phyloP scores from a whole-genome alignment of 495 filamentous ascomycete genomes.

The Penicillium roqueforti region DNA sequence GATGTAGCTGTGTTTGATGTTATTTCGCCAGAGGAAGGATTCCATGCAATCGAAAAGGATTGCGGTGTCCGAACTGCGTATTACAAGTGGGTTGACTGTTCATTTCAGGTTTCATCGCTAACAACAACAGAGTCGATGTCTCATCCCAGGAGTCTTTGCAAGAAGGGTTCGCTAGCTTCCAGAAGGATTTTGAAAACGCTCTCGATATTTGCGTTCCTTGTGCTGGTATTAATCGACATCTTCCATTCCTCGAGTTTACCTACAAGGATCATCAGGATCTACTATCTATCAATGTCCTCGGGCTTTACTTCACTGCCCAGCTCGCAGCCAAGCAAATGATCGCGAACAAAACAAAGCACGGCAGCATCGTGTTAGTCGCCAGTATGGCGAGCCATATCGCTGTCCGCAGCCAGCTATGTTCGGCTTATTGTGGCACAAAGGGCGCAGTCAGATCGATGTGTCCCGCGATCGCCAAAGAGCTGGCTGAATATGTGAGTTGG shows the following conservation, averaged over 20 bases:
- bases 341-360: slow-evolving; percentile 40
- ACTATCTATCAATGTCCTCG: slow-evolving; percentile 34
- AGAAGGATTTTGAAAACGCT: slow-evolving; percentile 36
- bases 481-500: slow-evolving; percentile 32
- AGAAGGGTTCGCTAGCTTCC: slow-evolving; percentile 47
- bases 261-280: slow-evolving; percentile 42
- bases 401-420: slow-evolving; percentile 69
- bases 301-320: slow-evolving; percentile 42
- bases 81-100: slow-evolving; percentile 50
- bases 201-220: slow-evolving; percentile 42
- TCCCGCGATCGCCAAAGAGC: slow-evolving; percentile 67
- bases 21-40: slow-evolving; percentile 27
- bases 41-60: slow-evolving; percentile 30
- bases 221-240: slow-evolving; percentile 39
- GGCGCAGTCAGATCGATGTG: slow-evolving; percentile 58
- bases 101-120: slow-evolving; percentile 48
- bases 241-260: slow-evolving; percentile 37
- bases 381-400: slow-evolving; percentile 48
- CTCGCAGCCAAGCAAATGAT: slow-evolving; percentile 47
- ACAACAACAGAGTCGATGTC: slow-evolving; percentile 50
- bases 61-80: slow-evolving; percentile 34
- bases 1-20: slow-evolving; percentile 67
- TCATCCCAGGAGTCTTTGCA: slow-evolving; percentile 57
- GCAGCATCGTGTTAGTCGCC: slow-evolving; percentile 45
- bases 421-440: slow-evolving; percentile 69